Evolutionary conservation across 2,329 filamentous ascomycete genomes (phyloP), one percentile per base, ranked within the genome.

Genomic region (Ophiostoma australiae): DNA sequence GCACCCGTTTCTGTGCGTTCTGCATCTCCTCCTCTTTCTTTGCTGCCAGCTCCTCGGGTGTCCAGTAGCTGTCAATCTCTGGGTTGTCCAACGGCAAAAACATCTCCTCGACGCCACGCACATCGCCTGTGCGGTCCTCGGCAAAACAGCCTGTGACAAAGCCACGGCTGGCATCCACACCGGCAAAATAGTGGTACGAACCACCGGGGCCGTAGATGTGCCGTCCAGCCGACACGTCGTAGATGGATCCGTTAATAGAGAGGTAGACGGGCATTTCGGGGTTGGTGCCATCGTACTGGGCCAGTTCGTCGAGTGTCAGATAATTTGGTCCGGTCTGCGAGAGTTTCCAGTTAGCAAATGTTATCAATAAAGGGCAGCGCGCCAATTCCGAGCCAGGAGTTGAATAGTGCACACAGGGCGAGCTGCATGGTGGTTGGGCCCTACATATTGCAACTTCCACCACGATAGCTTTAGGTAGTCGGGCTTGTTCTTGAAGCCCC

Each of bases 101-200:
- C 87, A 96, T 95, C 74, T 89, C 86, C 81, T 98, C 95, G 4
- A 92, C 90, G 66, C 95, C 95, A 73, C 91, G 87, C 79, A 97
- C 82, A 81, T 99, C 95, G 3, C 91, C 85, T 1, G 90, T 95
- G 41, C 89, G 84, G 83, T 99, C 95, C 74, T 93, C 90, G 55
- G 87, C 83, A 82, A 99, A 99, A 80, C 95, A 99, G 23, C 92
- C 93, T 1, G 95, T 98, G 11, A 99, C 89, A 80, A 93, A 99
- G 27, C 90, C 93, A 68, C 95, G 90, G 17, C 91, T 89, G 44
- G 94, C 94, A 80, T 99, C 95, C 73, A 86, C 85, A 73, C 94
- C 95, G 0, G 93, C 88, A 80, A 99, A 97, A 81, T 91, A 90
- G 77, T 89, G 85, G 84, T 99, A 99, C 52, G 88, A 89, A 4